Evolutionary conservation across 2,329 filamentous ascomycete genomes (phyloP).

Genomic region (Verruconis gallopava): DNA sequence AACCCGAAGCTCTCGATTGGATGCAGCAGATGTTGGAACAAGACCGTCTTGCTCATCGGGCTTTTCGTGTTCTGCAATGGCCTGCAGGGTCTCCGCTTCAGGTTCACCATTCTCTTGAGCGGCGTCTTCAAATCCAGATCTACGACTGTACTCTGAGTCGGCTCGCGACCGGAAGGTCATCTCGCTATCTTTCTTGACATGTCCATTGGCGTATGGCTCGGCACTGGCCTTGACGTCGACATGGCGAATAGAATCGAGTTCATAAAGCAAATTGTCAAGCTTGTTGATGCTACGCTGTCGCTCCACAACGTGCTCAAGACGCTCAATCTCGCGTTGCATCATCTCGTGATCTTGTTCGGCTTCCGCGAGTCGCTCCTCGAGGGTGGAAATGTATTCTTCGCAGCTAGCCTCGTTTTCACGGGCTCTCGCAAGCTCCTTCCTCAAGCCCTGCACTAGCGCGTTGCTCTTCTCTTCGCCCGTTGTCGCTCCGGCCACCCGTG

Average conservation of each 20-base stretch:
- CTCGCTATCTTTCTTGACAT: constrained; percentile 21
- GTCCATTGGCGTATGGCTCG: constrained; percentile 20
- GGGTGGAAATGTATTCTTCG: constrained; percentile 93
- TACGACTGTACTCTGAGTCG: constrained; percentile 2
- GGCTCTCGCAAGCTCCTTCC: constrained; percentile 78
- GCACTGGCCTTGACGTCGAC: constrained; percentile 20
- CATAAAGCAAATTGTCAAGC: constrained; percentile 80
- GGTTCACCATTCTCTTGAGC: not conserved
- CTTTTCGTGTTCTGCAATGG: constrained; percentile 7
- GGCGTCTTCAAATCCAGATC: not conserved
- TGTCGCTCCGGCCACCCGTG: constrained; percentile 78
- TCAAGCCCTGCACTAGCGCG: constrained; percentile 70
- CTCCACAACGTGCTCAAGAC: constrained; percentile 88
- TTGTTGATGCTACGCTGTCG: constrained; percentile 91
- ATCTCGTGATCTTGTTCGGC: constrained; percentile 90
- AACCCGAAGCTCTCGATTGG: constrained; percentile 1
- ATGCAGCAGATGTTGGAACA: not conserved
- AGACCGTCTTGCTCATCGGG: constrained; percentile 11
- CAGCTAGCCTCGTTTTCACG: constrained; percentile 81
- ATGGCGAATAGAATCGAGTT: constrained; percentile 55
- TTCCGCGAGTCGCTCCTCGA: constrained; percentile 90
- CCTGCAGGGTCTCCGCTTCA: constrained; percentile 4
- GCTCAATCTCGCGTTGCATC: constrained; percentile 93
- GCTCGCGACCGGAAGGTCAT: constrained; percentile 6
- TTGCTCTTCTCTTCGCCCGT: constrained; percentile 89